A percentile compares a stretch with the other conserved stretches of the same genome.
phyloP scores from a whole-genome alignment of 2,329 filamentous ascomycete genomes.

The Colletotrichum chlorophyti region DNA sequence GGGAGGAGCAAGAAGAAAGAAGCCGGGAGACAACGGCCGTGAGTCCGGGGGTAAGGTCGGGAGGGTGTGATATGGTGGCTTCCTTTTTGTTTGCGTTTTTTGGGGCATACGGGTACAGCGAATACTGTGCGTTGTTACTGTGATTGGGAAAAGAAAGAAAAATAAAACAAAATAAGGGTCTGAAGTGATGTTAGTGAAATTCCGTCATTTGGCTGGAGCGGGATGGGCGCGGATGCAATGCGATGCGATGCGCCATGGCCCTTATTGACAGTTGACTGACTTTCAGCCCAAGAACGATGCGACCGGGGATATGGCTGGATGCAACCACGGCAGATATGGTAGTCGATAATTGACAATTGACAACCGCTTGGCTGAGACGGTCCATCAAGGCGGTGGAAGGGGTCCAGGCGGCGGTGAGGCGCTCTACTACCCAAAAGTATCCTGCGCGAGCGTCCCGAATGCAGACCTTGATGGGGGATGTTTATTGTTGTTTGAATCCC shows the following conservation, averaged over 20 bases:
- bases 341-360: not conserved
- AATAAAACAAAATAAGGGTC: not conserved
- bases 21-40: constrained; percentile 5
- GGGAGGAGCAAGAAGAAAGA: not conserved
- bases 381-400: constrained; percentile 7
- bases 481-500: not conserved
- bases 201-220: constrained; percentile 9
- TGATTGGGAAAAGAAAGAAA: not conserved
- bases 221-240: constrained; percentile 23
- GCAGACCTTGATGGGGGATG: not conserved
- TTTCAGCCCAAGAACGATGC: not conserved
- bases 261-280: not conserved
- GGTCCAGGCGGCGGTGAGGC: constrained; percentile 6
- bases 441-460: not conserved
- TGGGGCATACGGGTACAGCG: too few species aligned
- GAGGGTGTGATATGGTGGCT: too few species aligned
- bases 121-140: too few species aligned
- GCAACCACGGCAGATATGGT: constrained; percentile 12
- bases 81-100: too few species aligned
- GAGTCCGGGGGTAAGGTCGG: constrained; percentile 2
- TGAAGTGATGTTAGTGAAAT: too few species aligned
- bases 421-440: not conserved
- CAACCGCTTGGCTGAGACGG: not conserved
- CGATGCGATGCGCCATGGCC: constrained; percentile 13
- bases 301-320: constrained; percentile 1